Conservation (phyloP, 345 rosid genomes). For the Lenwebbia sp. region DNA sequence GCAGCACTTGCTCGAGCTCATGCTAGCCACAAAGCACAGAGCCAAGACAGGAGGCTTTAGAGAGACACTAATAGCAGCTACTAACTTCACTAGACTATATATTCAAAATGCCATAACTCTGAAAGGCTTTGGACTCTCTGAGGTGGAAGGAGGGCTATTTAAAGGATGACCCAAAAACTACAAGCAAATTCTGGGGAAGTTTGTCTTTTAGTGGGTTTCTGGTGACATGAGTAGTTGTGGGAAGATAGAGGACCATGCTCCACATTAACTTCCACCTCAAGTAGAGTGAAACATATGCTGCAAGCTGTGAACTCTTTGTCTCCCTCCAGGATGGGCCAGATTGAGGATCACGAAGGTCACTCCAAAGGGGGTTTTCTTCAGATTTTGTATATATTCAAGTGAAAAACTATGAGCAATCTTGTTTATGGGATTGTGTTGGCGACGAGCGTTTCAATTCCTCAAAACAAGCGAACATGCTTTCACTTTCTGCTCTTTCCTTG, state of each 20-base stretch:
- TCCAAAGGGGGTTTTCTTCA: neutral
- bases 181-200: neutral
- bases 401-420: neutral
- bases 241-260: neutral
- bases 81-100: neutral
- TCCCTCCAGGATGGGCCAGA: neutral
- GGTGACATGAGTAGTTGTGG: neutral
- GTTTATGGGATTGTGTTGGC: neutral
- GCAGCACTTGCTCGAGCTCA: neutral
- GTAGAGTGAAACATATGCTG: neutral
- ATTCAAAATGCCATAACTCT: neutral
- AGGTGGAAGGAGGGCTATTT: neutral
- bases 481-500: neutral
- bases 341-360: neutral
- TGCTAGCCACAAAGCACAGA: neutral
- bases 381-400: neutral
- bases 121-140: neutral
- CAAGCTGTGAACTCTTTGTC: neutral
- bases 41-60: neutral
- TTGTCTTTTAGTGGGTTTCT: neutral
- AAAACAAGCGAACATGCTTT: neutral
- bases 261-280: neutral
- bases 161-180: neutral
- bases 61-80: neutral
- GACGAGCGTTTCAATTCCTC: neutral